Evolutionary conservation across 176 grass and related monocot species (phyloP).

Genomic region (Cenchrus purpureus): DNA sequence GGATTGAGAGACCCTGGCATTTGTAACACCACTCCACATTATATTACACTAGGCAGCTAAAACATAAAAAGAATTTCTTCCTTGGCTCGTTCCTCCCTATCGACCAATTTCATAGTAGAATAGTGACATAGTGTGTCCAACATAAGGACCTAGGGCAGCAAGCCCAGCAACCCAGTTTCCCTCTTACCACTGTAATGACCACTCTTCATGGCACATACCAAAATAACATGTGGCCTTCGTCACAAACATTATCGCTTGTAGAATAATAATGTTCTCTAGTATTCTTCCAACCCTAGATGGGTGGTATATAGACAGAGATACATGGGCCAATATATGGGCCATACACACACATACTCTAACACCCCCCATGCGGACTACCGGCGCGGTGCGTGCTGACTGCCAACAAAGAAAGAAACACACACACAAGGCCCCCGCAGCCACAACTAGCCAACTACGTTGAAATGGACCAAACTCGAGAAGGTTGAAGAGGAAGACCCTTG

Average conservation of each 20-base stretch:
- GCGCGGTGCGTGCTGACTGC: no score
- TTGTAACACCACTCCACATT: background rate
- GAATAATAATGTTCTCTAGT: no score
- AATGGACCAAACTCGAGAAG: no score
- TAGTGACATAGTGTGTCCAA: background rate
- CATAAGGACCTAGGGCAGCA: background rate
- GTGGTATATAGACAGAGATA: no score
- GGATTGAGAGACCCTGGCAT: background rate
- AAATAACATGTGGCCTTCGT: background rate
- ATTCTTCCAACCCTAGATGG: no score
- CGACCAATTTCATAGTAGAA: background rate
- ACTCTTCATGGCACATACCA: slow-evolving; percentile 17
- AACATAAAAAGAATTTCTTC: background rate
- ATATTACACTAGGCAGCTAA: background rate
- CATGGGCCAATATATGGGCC: no score
- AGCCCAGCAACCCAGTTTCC: background rate
- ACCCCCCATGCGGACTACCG: no score
- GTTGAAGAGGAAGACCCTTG: no score
- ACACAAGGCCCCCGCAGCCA: no score
- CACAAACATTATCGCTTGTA: background rate
- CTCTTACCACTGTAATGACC: slow-evolving; percentile 8
- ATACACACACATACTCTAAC: no score
- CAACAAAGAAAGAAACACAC: no score
- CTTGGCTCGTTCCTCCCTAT: background rate
- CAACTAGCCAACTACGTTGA: no score